These are phyloP conservation scores for Parsonsia alboflavescens DNA, from an alignment of 257 asterid genomes.

Conservation along the genomic window DNA sequence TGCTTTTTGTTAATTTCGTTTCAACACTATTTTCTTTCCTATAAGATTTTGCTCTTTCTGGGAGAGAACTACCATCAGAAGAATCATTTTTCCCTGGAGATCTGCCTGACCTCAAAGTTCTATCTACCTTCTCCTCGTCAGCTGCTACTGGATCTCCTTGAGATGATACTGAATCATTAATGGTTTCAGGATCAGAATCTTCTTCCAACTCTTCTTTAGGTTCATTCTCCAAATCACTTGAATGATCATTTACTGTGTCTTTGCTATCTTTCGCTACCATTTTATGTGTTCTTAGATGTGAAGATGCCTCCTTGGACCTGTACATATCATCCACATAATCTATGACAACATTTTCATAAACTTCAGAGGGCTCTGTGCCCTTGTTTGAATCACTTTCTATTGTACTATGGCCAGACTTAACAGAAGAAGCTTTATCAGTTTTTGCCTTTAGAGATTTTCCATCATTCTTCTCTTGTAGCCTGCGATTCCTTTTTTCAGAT, in stretches of 20 bases:
- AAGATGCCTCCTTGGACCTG: constrained; percentile 40
- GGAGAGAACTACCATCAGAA: constrained; percentile 27
- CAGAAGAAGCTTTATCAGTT: constrained; percentile 38
- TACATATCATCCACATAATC: constrained; percentile 47
- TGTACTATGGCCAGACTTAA: constrained; percentile 25
- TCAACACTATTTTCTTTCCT: constrained; percentile 23
- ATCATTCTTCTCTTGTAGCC: constrained; percentile 41
- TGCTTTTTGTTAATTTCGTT: constrained; percentile 32
- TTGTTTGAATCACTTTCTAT: constrained; percentile 40
- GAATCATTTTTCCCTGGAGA: constrained; percentile 26
- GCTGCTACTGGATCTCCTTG: constrained; percentile 51
- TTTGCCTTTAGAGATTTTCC: constrained; percentile 44
- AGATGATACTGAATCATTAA: constrained; percentile 62
- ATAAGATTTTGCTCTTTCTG: constrained; percentile 41
- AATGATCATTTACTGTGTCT: constrained; percentile 33
- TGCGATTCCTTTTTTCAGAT: constrained; percentile 49
- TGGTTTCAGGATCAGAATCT: constrained; percentile 69
- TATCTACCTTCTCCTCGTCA: constrained; percentile 57
- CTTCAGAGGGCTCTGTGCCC: constrained; percentile 48
- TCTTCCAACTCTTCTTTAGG: constrained; percentile 38
- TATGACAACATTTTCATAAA: constrained; percentile 44
- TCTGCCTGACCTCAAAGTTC: constrained; percentile 24
- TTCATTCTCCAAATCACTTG: constrained; percentile 53
- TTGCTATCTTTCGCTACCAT: constrained; percentile 35
- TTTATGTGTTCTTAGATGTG: constrained; percentile 24